Percentiles rank a stretch among this genome's conserved stretches.
Evolutionary conservation across 192 early-diverging fungal genomes (phyloP).

Genomic region (Kappamyces sp.): DNA sequence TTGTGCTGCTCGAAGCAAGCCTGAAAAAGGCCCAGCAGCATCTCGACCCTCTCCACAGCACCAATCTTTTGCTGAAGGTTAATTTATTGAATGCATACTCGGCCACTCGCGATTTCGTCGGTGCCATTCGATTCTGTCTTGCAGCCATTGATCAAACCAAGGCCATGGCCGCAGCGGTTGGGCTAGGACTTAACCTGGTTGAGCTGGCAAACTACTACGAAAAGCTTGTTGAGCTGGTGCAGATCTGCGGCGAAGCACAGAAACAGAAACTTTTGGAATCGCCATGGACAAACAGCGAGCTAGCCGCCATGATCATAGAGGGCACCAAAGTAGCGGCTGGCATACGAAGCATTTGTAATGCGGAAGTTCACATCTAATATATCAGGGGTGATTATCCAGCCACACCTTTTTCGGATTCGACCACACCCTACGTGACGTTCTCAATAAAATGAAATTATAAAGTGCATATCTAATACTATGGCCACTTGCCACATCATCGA

Average conservation of each 20-base stretch:
- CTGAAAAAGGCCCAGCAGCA: neutral
- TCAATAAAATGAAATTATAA: too few species aligned
- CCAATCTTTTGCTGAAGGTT: neutral
- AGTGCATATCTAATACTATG: too few species aligned
- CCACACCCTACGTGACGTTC: too few species aligned
- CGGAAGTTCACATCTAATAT: too few species aligned
- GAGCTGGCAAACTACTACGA: constrained; percentile 7
- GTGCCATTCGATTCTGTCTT: neutral
- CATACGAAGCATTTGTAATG: too few species aligned
- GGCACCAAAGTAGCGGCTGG: too few species aligned
- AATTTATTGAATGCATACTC: neutral
- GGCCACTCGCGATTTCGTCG: neutral
- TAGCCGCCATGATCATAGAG: too few species aligned
- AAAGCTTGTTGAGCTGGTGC: constrained; percentile 7
- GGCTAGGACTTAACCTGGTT: constrained; percentile 1
- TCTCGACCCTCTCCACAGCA: neutral
- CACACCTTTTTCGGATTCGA: too few species aligned
- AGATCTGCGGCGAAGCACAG: constrained; percentile 1
- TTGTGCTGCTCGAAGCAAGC: neutral
- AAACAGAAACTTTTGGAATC: constrained; percentile 3
- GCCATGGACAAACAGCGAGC: too few species aligned
- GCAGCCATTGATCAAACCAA: neutral
- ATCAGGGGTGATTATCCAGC: too few species aligned
- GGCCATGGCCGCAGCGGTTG: neutral
- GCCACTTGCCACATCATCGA: too few species aligned